Conservation (phyloP, 73 alveolate genomes). For the Paramecium sonneborni region DNA sequence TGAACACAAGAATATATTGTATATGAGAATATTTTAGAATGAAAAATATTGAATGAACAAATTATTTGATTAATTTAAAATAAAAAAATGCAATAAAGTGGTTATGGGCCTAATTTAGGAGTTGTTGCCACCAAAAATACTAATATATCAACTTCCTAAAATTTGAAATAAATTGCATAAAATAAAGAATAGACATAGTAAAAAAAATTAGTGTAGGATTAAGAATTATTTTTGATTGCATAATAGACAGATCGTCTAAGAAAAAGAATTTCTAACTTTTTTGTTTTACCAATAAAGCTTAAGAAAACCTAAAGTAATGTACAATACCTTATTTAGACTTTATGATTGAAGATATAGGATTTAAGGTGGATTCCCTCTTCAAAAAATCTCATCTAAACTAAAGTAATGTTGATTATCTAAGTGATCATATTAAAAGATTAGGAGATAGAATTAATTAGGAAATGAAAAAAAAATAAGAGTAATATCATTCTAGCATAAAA, state of each 20-base stretch:
- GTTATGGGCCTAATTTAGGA: not conserved
- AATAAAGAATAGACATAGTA: not conserved
- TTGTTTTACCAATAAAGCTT: not conserved
- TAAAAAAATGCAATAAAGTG: not conserved
- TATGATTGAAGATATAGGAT: not conserved
- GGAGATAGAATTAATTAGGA: not conserved
- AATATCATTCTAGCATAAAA: not conserved
- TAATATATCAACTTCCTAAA: not conserved
- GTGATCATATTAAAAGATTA: not conserved
- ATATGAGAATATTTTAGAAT: no score
- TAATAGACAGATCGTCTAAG: not conserved
- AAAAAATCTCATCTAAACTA: not conserved
- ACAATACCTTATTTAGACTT: not conserved
- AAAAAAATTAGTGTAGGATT: not conserved
- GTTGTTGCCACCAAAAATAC: not conserved
- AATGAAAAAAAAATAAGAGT: not conserved
- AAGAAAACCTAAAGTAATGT: not conserved
- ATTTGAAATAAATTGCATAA: not conserved
- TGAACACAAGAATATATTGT: no score
- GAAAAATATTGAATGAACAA: not conserved
- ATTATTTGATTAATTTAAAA: not conserved
- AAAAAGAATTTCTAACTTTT: not conserved
- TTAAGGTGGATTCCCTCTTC: slow-evolving; percentile 15
- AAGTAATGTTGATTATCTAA: slow-evolving; percentile 10
- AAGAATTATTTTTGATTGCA: not conserved